These are phyloP conservation scores for Phyllosticta ampelicida DNA, from an alignment of 2,329 filamentous ascomycete genomes.

Conservation along the genomic window DNA sequence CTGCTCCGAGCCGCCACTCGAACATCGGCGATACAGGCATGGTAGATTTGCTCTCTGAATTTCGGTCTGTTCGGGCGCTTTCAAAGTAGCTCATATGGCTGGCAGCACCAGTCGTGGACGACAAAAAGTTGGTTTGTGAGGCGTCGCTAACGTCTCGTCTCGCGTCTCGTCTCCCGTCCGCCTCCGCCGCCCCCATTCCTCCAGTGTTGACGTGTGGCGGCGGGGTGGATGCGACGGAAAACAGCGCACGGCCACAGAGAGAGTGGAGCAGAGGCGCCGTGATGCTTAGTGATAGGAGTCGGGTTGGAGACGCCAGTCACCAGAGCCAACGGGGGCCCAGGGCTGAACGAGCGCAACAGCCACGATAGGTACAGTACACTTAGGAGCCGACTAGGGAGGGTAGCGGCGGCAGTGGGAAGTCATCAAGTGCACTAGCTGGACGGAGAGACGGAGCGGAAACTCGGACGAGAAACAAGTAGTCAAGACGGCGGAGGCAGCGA, in stretches of 20 bases:
- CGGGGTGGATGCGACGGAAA: not conserved
- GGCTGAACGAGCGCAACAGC: no score
- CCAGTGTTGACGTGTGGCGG: not conserved
- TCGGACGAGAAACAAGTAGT: not conserved
- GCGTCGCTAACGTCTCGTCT: no score
- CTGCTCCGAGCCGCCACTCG: conserved; percentile 6
- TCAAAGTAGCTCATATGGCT: not conserved
- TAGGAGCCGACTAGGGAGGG: no score
- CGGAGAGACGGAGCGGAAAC: no score
- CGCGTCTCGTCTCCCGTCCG: not conserved
- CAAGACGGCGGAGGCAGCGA: not conserved
- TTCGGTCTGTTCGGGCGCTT: not conserved
- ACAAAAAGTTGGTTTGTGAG: no score
- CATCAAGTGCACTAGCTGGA: no score
- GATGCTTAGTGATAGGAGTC: not conserved
- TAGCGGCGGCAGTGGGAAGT: not conserved
- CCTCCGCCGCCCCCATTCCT: not conserved
- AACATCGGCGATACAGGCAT: conserved; percentile 8
- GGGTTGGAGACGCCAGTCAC: no score
- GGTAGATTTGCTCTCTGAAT: not conserved
- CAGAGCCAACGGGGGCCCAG: no score
- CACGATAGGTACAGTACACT: no score
- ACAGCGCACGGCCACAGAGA: not conserved
- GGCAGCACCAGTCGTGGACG: no score
- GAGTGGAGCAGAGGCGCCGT: not conserved